Base-by-base conservation (phyloP, 148 eudicot species). In the Chenopodium berlandieri region DNA sequence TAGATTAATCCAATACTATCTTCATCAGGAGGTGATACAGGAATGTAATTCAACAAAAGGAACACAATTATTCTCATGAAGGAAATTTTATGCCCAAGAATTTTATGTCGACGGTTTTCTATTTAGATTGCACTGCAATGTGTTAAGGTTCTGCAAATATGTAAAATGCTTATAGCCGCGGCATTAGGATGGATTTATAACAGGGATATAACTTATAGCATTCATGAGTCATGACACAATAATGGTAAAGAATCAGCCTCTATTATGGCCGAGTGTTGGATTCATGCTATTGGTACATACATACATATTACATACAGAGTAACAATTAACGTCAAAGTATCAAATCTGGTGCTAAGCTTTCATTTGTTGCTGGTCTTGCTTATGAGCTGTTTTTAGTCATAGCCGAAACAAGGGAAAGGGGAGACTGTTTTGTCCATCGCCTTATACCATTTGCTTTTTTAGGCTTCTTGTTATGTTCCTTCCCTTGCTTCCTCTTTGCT, bases 341-440 rank as follows among this genome's bases (percentile, higher is more conserved):
- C 25, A 54, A 30, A 30, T 50, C 16, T 78, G 40, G 52, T 2
- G 46, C 75, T 46, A 75, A 73, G 76, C 78, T 31, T 56, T 85
- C 32, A 77, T 83, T 17, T 40, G 7, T 40, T 12, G 13, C 75
- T 40, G 30, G 76, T 82, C 73, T 85, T 84, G 81, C 85, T 87
- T 73, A 76, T 75, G 32, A 81, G 77, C 78, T 86, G 64, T 79
- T 74, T 82, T 87, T 94, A 69, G 90, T 83, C 7, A 88, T 85
- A 73, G 88, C 83, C 0, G 97, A 86, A 86, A 92, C 97, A 4
- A 94, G 72, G 27, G 93, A 86, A 25, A 93, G 86, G 11, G 94
- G 92, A 1, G 92, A 64, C 66, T 91, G 93, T 85, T 94, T 96
- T 12, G 97, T 88, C 98, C 98, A 96, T 2, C 94, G 91, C 82